Evolutionary conservation across 768 basidiomycete species (phyloP).

Genomic region (Paxillus ammoniavirescens): DNA sequence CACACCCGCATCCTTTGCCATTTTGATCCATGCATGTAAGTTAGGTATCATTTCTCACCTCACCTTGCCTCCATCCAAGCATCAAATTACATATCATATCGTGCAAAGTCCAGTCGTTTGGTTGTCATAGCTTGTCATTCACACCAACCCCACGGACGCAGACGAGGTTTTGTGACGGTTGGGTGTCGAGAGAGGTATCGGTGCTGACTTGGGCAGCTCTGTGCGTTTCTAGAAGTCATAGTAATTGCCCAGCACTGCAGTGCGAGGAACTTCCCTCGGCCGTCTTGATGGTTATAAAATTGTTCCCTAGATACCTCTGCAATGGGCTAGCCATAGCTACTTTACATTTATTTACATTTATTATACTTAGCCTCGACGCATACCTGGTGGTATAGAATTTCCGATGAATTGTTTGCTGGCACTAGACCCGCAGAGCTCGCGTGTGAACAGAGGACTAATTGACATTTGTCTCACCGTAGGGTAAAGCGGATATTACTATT

Average conservation of each 20-base stretch:
- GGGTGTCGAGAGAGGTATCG: conserved; percentile 14
- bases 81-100: no score
- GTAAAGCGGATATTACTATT: not conserved
- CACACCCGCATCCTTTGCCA: no score
- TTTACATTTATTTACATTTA: conserved; percentile 28
- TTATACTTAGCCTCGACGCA: conserved; percentile 9
- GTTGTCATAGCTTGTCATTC: no score
- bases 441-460: not conserved
- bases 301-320: conserved; percentile 13
- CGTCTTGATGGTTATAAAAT: conserved; percentile 11
- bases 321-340: conserved; percentile 25
- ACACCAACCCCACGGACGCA: conserved; percentile 10
- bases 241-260: conserved; percentile 47
- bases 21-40: no score
- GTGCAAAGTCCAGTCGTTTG: no score
- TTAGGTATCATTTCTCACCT: no score
- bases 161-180: conserved; percentile 18
- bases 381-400: conserved; percentile 16
- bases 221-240: conserved; percentile 59
- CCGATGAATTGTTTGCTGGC: no score
- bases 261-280: conserved; percentile 3
- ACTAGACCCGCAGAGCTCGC: not conserved
- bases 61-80: no score
- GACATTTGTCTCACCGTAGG: no score
- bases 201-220: conserved; percentile 24